Evolutionary conservation across 495 filamentous ascomycete genomes (phyloP).

Genomic region (Pseudevernia furfuracea): DNA sequence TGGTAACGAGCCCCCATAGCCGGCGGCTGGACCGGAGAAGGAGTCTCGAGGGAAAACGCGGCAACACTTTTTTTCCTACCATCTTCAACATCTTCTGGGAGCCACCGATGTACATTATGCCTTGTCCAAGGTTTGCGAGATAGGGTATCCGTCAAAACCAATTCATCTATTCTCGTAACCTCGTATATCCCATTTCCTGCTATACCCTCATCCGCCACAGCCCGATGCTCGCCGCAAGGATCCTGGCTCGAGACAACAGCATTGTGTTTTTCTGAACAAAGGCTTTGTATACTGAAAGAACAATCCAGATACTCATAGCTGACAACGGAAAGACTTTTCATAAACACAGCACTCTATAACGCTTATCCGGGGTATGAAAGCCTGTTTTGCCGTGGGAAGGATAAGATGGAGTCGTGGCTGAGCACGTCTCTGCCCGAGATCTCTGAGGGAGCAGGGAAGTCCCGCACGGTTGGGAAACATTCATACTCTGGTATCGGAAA

Average conservation of each 20-base stretch:
- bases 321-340: conserved; percentile 18
- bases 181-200: conserved; percentile 15
- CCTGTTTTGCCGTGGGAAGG: conserved; percentile 17
- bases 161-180: conserved; percentile 14
- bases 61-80: conserved; percentile 3
- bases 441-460: conserved; percentile 17
- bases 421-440: conserved; percentile 17
- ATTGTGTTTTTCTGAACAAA: conserved; percentile 15
- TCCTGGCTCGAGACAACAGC: conserved; percentile 8
- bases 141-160: conserved; percentile 13
- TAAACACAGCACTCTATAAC: conserved; percentile 20
- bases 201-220: conserved; percentile 11
- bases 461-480: conserved; percentile 15
- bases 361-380: conserved; percentile 17
- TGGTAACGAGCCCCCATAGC: background rate
- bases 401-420: conserved; percentile 18
- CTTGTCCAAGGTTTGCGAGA: conserved; percentile 13
- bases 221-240: background rate
- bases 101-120: conserved; percentile 9
- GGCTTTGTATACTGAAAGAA: conserved; percentile 10
- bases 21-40: background rate
- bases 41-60: background rate
- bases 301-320: conserved; percentile 13
- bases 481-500: conserved; percentile 14
- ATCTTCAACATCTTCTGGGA: conserved; percentile 16